A percentile compares a stretch with the other conserved stretches of the same genome.
These are phyloP conservation scores for Phytopythium cucurbitacearum DNA, from an alignment of 352 stramenopile genomes.

Conservation along the genomic window DNA sequence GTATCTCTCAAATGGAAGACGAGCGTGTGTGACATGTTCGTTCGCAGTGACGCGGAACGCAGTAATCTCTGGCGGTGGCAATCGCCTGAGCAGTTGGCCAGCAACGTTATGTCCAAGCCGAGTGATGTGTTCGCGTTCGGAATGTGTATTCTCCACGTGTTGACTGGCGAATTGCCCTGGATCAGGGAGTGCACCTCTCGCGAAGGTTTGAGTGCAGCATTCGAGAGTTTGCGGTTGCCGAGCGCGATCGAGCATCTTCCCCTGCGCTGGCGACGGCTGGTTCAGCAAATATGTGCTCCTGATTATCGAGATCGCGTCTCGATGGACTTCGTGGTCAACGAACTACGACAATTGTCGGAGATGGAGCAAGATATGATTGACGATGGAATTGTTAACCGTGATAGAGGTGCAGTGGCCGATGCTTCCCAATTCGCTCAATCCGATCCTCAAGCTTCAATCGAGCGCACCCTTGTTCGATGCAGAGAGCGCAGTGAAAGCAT, in stretches of 20 bases:
- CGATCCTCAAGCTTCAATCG: no score
- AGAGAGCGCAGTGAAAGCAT: no score
- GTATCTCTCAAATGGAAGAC: not conserved
- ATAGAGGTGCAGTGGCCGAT: not conserved
- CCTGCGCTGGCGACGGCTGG: not conserved
- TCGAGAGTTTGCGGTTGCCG: not conserved
- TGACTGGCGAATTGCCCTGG: not conserved
- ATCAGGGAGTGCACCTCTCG: not conserved
- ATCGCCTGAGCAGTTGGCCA: not conserved
- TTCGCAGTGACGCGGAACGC: not conserved
- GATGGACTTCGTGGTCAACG: not conserved
- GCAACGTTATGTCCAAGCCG: not conserved
- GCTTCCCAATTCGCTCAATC: not conserved
- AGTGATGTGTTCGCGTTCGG: conserved; percentile 5
- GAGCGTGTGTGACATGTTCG: not conserved
- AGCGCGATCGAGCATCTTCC: not conserved
- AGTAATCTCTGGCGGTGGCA: not conserved
- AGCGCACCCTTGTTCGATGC: no score
- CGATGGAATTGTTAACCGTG: no score
- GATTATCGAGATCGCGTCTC: not conserved
- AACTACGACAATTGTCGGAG: not conserved
- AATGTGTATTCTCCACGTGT: not conserved
- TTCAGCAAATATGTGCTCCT: not conserved
- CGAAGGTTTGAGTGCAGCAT: not conserved
- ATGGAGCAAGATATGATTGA: not conserved